Evolutionary conservation across 805 yeast species (phyloP), one percentile per base, ranked within the genome.

Genomic region (Schwanniomyces occidentalis): DNA sequence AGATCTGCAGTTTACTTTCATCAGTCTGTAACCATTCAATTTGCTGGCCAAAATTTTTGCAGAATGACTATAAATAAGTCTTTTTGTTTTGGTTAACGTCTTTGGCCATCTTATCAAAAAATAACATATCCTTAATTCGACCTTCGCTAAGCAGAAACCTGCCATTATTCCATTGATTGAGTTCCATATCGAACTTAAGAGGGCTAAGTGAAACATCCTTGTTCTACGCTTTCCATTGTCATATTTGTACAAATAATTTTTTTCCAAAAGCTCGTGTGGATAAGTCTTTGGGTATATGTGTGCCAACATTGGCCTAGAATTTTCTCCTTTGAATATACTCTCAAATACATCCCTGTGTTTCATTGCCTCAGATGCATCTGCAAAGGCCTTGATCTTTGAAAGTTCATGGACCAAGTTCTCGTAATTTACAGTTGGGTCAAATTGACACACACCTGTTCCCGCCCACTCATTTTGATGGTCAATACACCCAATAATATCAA

Each of bases 371-470:
- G 6, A 15, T 18, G 12, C 21, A 27, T 18, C 16, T n/a, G n/a
- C n/a, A n/a, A n/a, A n/a, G n/a, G n/a, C n/a, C n/a, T n/a, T n/a
- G n/a, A n/a, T n/a, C n/a, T n/a, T n/a, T n/a, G n/a, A n/a, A n/a
- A n/a, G n/a, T n/a, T n/a, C n/a, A n/a, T n/a, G n/a, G n/a, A n/a
- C n/a, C n/a, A n/a, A n/a, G n/a, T n/a, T n/a, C n/a, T n/a, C n/a
- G 24, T 27, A 34, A 15, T 34, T 34, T n/a, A 10, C 8, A 10
- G 56, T 14, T 2, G 64, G 60, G 37, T 57, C 52, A 25, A 51
- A 56, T 38, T 61, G 67, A 5, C 56, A 62, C 63, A 61, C 58
- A 0, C 65, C 66, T 4, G 61, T 66, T 4, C 70, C 70, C 27
- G 57, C 54, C 38, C 52, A 64, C 6, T 47, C 32, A 27, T 40